Evolutionary conservation across 1,139 yeast species (phyloP).

Genomic region (Yamadazyma blattariae): DNA sequence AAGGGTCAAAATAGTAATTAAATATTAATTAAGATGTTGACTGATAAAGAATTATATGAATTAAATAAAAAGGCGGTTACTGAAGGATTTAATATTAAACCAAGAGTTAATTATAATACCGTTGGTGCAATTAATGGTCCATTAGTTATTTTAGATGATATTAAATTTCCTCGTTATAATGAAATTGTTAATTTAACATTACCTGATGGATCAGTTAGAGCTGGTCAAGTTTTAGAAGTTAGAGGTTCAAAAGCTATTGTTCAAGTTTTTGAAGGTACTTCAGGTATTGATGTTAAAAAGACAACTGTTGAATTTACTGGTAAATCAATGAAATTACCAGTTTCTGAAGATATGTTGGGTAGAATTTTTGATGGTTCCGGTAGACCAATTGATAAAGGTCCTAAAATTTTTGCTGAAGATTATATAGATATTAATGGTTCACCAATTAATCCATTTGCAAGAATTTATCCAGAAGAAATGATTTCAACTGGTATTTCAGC

Average conservation of each 20-base stretch:
- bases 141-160: constrained; percentile 90
- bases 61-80: constrained; percentile 90
- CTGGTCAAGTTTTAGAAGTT: constrained; percentile 97
- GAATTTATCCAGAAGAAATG: constrained; percentile 99
- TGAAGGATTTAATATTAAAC: constrained; percentile 85
- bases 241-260: constrained; percentile 96
- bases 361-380: constrained; percentile 99
- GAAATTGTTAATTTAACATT: constrained; percentile 95
- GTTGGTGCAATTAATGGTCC: constrained; percentile 99
- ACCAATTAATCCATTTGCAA: constrained; percentile 96
- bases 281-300: constrained; percentile 96
- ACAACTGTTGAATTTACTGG: constrained; percentile 98
- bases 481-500: constrained; percentile 98
- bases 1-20: not conserved
- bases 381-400: constrained; percentile 97
- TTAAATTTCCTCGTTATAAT: constrained; percentile 92
- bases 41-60: constrained; percentile 64
- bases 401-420: constrained; percentile 97
- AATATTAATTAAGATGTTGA: constrained; percentile 20
- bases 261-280: constrained; percentile 97
- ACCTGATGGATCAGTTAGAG: constrained; percentile 92
- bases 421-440: constrained; percentile 97
- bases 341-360: constrained; percentile 95
- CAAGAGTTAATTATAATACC: constrained; percentile 89
- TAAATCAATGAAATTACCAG: constrained; percentile 86